Evolutionary conservation across 257 asterid genomes (phyloP).

Genomic region (Mitragyna speciosa): DNA sequence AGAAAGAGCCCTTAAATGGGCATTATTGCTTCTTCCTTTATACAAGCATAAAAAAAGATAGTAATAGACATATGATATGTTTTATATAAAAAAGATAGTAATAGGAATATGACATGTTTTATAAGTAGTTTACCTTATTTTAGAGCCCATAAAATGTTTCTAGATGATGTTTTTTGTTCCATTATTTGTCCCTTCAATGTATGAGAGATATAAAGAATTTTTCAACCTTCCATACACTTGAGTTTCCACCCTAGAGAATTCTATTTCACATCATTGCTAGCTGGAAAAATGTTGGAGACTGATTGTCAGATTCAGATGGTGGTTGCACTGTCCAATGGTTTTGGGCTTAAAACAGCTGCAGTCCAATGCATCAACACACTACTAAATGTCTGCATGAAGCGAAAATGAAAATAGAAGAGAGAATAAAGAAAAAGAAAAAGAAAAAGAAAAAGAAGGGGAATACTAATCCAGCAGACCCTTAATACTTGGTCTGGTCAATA

Average conservation of each 20-base stretch:
- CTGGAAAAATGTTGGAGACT: background rate
- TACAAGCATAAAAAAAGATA: no score
- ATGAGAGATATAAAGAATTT: background rate
- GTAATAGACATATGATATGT: no score
- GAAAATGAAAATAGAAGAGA: background rate
- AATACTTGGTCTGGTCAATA: background rate
- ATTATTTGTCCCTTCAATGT: background rate
- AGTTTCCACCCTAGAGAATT: background rate
- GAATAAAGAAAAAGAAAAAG: no score
- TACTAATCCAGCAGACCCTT: background rate
- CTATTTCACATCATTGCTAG: background rate
- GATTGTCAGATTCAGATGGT: background rate
- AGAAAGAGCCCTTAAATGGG: constrained; percentile 18
- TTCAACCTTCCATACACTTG: background rate
- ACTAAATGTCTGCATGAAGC: background rate
- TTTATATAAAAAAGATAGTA: no score
- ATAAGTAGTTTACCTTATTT: no score
- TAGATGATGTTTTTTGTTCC: background rate
- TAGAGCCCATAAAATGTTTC: background rate
- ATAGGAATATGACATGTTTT: no score
- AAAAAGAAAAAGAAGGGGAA: no score
- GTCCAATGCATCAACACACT: background rate
- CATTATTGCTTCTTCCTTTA: constrained; percentile 7
- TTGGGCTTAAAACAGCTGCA: background rate
- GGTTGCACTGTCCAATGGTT: background rate